Evolutionary conservation across 306 rosid species (phyloP).

Genomic region (Malus asiatica): DNA sequence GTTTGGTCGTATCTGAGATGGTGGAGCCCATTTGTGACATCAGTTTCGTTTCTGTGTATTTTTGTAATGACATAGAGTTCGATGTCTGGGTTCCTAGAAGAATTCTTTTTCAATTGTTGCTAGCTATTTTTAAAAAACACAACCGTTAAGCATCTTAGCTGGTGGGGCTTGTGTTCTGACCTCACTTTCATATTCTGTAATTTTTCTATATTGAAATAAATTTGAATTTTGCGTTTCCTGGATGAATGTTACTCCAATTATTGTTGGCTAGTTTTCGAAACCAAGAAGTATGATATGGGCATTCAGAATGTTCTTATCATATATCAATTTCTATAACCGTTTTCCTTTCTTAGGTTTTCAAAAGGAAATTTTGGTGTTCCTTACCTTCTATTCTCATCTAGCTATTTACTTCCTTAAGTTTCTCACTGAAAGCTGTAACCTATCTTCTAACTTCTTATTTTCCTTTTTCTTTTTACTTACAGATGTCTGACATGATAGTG

Average conservation of each 20-base stretch:
- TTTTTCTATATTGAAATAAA: background rate
- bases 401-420: background rate
- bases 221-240: background rate
- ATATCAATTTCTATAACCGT: background rate
- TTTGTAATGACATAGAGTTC: background rate
- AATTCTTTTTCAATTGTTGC: constrained; percentile 1
- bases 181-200: constrained; percentile 13
- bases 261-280: background rate
- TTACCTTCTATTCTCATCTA: background rate
- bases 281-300: background rate
- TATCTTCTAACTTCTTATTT: background rate
- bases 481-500: constrained; percentile 62
- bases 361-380: background rate
- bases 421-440: background rate
- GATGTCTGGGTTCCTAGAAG: background rate
- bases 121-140: background rate
- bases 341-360: background rate
- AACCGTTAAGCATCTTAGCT: background rate
- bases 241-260: constrained; percentile 4
- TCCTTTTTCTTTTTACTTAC: constrained; percentile 26
- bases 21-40: background rate
- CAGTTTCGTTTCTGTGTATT: constrained; percentile 8
- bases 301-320: background rate
- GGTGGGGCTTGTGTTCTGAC: background rate
- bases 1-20: background rate